phyloP scores from a whole-genome alignment of 1,139 yeast genomes.

The Geotrichum aggregatum region DNA sequence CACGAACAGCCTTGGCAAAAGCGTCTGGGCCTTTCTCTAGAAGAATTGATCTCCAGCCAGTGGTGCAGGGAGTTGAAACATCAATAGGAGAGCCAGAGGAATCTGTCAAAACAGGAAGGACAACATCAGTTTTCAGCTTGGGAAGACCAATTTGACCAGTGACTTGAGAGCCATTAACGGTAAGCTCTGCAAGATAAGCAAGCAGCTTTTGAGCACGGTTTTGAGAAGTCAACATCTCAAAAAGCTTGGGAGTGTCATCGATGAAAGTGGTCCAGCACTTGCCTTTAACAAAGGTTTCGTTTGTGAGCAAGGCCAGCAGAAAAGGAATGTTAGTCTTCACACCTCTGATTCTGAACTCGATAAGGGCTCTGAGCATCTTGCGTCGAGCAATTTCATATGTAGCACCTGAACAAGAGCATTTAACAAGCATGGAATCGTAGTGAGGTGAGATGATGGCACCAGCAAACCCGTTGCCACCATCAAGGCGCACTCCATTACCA shows the following conservation, averaged over 20 bases:
- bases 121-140: conserved; percentile 68
- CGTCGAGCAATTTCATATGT: conserved; percentile 95
- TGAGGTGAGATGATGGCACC: conserved; percentile 97
- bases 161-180: conserved; percentile 91
- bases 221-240: conserved; percentile 91
- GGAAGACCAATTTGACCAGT: conserved; percentile 95
- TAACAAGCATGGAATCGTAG: conserved; percentile 97
- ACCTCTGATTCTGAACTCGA: conserved; percentile 97
- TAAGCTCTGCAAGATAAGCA: conserved; percentile 83
- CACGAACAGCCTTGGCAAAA: conserved; percentile 83
- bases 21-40: conserved; percentile 81
- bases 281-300: conserved; percentile 83
- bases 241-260: conserved; percentile 93
- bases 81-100: conserved; percentile 57
- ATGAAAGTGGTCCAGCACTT: conserved; percentile 98
- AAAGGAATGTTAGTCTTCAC: conserved; percentile 98
- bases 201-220: conserved; percentile 94
- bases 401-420: conserved; percentile 94
- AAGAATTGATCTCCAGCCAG: conserved; percentile 90
- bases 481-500: conserved; percentile 98
- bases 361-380: conserved; percentile 93
- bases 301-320: conserved; percentile 84
- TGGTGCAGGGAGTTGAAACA: conserved; percentile 51
- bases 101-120: conserved; percentile 67
- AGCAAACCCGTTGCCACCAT: conserved; percentile 99